Evolutionary conservation across 768 basidiomycete genomes (phyloP), one percentile per base, ranked within the genome.

Genomic region (Galerina marginata): DNA sequence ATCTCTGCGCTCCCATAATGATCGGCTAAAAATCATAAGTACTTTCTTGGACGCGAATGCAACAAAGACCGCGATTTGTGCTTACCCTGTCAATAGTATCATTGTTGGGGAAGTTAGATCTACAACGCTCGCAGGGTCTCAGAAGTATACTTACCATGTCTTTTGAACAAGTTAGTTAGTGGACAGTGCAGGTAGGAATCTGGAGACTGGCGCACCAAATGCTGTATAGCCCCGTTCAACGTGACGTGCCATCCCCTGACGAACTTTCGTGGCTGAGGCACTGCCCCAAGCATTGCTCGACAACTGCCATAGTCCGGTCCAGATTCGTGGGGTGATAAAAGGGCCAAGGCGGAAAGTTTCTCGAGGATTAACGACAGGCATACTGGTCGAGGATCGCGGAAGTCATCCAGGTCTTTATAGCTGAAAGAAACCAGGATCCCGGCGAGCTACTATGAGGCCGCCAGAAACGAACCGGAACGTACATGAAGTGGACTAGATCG

Each of bases 211-310:
- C 69, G 14, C 55, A 87, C 87, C 87, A 71, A 88, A 89, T 12
- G 87, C 87, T 14, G 78, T 85, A 67, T 84, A 90, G 6, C 89
- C 89, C 38, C 76, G 73, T 36, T 86, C 81, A 54, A 83, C 82
- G 66, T 92, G 85, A 25, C 79, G 82, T 15, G 71, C 75, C 90
- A 94, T 92, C 42, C 83, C 87, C 62, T 82, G 77, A 54, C 86
- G 85, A 58, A 94, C 83, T 67, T 85, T 87, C 33, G 81, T 65
- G 1, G 85, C 84, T 0, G 89, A 80, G 2, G 89, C 89, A 48
- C 83, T 89, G 16, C 93, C 92, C 92, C 92, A 94, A 2, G 92
- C 91, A 52, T 88, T 90, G 69, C 90, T 90, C 10, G 92, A 92
- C 39, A 94, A 83, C 62, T 94, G 93, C 92, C 92, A 94, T 3